Base-by-base conservation (phyloP, 106 monocot genomes). In the Dioscorea dumetorum region DNA sequence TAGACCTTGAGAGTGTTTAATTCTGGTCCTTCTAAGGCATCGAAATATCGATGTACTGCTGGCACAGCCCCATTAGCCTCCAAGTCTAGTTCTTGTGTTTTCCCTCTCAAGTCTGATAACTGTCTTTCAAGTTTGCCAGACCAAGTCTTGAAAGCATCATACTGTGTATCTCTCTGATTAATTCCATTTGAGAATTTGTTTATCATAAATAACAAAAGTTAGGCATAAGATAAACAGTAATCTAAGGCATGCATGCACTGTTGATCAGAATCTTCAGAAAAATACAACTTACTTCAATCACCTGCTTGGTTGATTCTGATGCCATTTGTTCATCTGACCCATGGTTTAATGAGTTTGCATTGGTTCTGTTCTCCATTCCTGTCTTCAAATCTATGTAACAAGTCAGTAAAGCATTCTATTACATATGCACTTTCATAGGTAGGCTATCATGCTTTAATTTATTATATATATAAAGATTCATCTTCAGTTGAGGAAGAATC, bases 111-210 rank as follows among this genome's bases (percentile, higher is more conserved):
- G 61, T 66, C 82, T 0, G 87, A 82, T 8, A 84, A 28, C 63
- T 85, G 91, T 63, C 80, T 64, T 21, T 91, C 91, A 4, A 82
- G 64, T 20, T 56, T 82, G 9, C 88, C 91, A 3, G 88, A 78
- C 79, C 84, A 85, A 31, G 88, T 92, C 75, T 85, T 92, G 72
- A 92, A 92, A 11, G 80, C 49, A 67, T 92, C 84, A 34, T 80
- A 85, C 3, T 82, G 49, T 8, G 33, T 67, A 49, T 92, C 85
- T 33, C 69, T 76, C 13, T 16, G 22, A 1, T 60, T 49, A 10
- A 24, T 12, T 19, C 13, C 23, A 12, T 24, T 34, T 10, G 12
- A 0, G 12, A 23, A 23, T 21, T 62, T 8, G 5, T 21, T 0
- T n/a, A n/a, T n/a, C 16, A 58, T n/a, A 4, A 0, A n/a, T 58